Evolutionary conservation across 1,284 basidiomycete species (phyloP).

Genomic region (Fomitopsis schrenkii): DNA sequence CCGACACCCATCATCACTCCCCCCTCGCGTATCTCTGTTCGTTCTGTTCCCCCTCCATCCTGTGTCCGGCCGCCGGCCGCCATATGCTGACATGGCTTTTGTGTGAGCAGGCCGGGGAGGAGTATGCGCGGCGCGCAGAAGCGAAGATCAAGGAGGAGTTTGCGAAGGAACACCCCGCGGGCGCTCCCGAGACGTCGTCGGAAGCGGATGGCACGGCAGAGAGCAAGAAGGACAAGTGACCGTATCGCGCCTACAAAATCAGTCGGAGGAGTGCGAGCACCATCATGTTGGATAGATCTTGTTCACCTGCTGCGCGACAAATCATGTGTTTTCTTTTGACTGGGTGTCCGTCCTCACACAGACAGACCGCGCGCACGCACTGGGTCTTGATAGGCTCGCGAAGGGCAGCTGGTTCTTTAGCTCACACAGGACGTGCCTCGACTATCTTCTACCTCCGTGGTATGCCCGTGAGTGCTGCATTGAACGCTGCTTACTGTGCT

Average conservation of each 20-base stretch:
- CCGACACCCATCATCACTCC: constrained; percentile 1
- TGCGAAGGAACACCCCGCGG: constrained; percentile 28
- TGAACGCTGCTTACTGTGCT: neutral
- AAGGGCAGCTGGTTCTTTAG: neutral
- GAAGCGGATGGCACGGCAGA: constrained; percentile 14
- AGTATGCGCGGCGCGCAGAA: constrained; percentile 74
- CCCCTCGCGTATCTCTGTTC: constrained; percentile 9
- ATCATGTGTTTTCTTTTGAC: neutral
- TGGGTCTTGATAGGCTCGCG: neutral
- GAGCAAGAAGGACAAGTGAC: constrained; percentile 33
- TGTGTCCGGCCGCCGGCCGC: constrained; percentile 5
- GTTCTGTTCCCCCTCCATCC: constrained; percentile 9
- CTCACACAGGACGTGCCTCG: neutral
- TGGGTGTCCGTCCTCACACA: neutral
- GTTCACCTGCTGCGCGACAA: neutral
- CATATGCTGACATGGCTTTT: constrained; percentile 7
- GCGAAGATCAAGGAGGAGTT: constrained; percentile 40
- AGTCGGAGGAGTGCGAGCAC: neutral
- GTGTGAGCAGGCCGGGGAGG: constrained; percentile 71
- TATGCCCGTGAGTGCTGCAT: neutral
- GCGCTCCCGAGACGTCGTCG: constrained; percentile 1
- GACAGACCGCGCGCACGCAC: neutral
- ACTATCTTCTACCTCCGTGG: neutral
- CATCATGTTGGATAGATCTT: neutral
- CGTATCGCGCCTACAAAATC: neutral